phyloP scores from a whole-genome alignment of 2,329 filamentous ascomycete genomes.

The Tolypocladium guangdongense region DNA sequence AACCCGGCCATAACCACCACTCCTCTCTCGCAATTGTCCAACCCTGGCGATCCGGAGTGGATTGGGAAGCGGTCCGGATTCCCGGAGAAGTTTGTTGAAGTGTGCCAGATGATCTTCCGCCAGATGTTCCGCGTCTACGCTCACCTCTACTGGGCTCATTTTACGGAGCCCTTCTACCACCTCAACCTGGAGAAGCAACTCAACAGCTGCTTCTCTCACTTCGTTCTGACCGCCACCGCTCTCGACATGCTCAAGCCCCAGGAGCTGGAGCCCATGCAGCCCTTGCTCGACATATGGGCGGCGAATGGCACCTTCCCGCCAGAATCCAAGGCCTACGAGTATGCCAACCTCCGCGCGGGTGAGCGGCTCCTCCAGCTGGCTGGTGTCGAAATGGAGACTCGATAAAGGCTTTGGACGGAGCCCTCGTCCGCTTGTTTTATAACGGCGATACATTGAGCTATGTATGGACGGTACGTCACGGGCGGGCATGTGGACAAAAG shows the following conservation, averaged over 20 bases:
- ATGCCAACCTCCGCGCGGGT: constrained; percentile 50
- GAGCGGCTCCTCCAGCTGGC: constrained; percentile 45
- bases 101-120: constrained; percentile 88
- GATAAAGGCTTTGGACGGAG: not conserved
- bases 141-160: constrained; percentile 96
- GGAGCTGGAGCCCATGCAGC: constrained; percentile 93
- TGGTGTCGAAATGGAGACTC: constrained; percentile 16
- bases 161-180: constrained; percentile 72
- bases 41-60: constrained; percentile 57
- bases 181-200: constrained; percentile 70
- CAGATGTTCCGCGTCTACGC: constrained; percentile 99
- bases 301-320: constrained; percentile 78
- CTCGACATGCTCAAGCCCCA: constrained; percentile 77
- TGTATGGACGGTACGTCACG: not conserved
- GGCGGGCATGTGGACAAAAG: not conserved
- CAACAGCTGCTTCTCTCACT: constrained; percentile 82
- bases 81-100: constrained; percentile 76
- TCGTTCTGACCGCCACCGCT: constrained; percentile 68
- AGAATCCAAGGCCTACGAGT: constrained; percentile 57
- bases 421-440: not conserved
- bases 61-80: constrained; percentile 89
- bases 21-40: constrained; percentile 52
- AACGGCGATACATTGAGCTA: not conserved
- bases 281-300: constrained; percentile 83
- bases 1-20: constrained; percentile 48